phyloP scores from a whole-genome alignment of 352 stramenopile genomes.

The Phytophthora tubulina region DNA sequence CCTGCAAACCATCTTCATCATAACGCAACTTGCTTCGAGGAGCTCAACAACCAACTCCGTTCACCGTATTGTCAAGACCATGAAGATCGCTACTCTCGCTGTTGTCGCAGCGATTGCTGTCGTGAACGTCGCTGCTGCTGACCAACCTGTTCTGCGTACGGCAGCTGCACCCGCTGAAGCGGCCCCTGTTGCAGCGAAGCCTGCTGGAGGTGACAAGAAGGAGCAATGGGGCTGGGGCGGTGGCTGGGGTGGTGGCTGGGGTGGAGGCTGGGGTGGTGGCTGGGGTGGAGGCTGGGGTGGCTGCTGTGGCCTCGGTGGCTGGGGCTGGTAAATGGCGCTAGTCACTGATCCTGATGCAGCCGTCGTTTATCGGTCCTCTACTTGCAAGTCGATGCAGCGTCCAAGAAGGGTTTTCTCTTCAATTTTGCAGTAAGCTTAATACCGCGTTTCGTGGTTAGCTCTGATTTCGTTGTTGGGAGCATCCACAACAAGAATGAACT shows the following conservation, averaged over 20 bases:
- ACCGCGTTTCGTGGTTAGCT: neutral
- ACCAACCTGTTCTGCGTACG: neutral
- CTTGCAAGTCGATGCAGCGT: too few relatives aligned
- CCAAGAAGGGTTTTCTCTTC: too few relatives aligned
- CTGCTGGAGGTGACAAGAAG: neutral
- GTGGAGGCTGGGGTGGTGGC: neutral
- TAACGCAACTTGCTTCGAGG: neutral
- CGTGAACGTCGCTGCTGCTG: neutral
- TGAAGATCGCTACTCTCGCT: neutral
- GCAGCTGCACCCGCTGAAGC: neutral
- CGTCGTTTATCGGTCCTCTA: too few relatives aligned
- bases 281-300: too few relatives aligned
- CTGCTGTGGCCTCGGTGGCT: constrained; percentile 4
- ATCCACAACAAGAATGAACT: neutral
- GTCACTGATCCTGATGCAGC: too few relatives aligned
- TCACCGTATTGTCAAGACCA: neutral
- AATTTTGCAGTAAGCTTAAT: too few relatives aligned
- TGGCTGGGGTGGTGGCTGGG: neutral
- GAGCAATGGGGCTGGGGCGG: neutral
- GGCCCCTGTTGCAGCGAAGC: neutral
- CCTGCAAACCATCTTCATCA: neutral
- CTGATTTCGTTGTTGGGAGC: neutral
- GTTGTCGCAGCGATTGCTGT: neutral
- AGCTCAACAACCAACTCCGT: neutral
- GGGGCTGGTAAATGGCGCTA: neutral